Percentiles rank a stretch among this genome's conserved stretches.
These are phyloP conservation scores for Epichloe coenophiala DNA, from an alignment of 2,329 filamentous ascomycete genomes.

Conservation along the genomic window DNA sequence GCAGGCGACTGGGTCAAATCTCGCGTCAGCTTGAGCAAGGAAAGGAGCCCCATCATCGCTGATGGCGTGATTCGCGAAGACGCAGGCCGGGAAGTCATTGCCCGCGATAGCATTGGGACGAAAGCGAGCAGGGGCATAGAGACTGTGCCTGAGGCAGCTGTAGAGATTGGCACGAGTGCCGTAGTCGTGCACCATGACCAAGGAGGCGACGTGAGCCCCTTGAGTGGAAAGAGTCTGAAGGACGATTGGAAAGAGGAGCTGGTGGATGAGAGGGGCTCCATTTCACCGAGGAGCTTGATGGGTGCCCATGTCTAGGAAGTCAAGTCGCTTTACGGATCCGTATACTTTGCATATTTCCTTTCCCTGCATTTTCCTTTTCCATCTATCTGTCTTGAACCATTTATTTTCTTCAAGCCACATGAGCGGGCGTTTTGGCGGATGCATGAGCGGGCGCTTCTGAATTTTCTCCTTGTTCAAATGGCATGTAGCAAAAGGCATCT, in stretches of 20 bases:
- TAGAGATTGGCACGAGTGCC: conserved; percentile 4
- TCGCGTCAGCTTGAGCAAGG: conserved; percentile 9
- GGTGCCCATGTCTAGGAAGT: not conserved
- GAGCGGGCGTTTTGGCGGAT: no score
- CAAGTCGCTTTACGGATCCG: not conserved
- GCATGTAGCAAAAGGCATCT: not conserved
- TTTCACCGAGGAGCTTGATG: conserved; percentile 1
- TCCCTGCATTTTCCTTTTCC: no score
- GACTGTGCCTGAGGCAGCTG: conserved; percentile 3
- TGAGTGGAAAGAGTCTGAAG: not conserved
- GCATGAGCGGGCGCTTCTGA: no score
- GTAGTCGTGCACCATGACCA: not conserved
- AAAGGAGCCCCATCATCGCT: conserved; percentile 4
- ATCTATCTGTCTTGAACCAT: not conserved
- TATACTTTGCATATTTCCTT: not conserved
- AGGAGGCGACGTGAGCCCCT: conserved; percentile 1
- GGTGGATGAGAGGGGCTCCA: not conserved
- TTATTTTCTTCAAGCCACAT: not conserved
- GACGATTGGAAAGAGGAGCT: not conserved
- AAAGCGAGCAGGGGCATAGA: conserved; percentile 1
- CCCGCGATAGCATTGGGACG: not conserved
- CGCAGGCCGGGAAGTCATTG: not conserved
- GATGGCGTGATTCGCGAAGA: not conserved
- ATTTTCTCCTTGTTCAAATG: no score
- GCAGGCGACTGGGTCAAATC: conserved; percentile 15